Conservation (phyloP, 371 early-diverging fungal species). For the Entomophthora muscae region DNA sequence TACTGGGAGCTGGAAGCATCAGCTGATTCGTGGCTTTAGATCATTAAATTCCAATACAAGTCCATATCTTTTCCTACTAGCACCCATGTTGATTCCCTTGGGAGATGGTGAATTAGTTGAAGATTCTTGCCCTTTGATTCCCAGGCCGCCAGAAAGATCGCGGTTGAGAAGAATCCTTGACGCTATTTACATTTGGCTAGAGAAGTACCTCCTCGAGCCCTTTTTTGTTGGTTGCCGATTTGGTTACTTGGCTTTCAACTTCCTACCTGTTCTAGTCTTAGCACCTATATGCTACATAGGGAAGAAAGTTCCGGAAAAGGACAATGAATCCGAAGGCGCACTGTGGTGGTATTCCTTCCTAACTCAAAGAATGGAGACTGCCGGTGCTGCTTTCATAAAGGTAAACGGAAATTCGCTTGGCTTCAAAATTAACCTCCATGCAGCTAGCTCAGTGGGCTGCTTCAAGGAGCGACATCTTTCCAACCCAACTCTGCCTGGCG, state of each 20-base stretch:
- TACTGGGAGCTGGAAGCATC: not conserved
- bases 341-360: conserved; percentile 74
- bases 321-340: conserved; percentile 34
- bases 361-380: conserved; percentile 55
- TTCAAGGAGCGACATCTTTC: conserved; percentile 81
- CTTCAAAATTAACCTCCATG: not conserved
- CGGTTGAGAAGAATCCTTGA: not conserved
- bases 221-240: conserved; percentile 32
- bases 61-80: not conserved
- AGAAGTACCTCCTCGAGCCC: conserved; percentile 32
- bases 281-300: conserved; percentile 37
- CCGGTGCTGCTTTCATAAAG: conserved; percentile 91
- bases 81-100: not conserved
- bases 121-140: not conserved
- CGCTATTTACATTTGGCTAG: not conserved
- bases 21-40: not conserved
- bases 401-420: conserved; percentile 14
- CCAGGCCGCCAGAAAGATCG: not conserved
- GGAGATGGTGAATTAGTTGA: not conserved
- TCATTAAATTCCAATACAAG: not conserved
- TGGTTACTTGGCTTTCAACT: conserved; percentile 30
- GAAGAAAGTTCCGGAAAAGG: conserved; percentile 17
- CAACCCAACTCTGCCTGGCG: conserved; percentile 46
- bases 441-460: conserved; percentile 92
- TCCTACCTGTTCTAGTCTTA: conserved; percentile 38